Evolutionary conservation across 1,284 basidiomycete genomes (phyloP), one percentile per base, ranked within the genome.

Genomic region (Apiotrichum gracile): DNA sequence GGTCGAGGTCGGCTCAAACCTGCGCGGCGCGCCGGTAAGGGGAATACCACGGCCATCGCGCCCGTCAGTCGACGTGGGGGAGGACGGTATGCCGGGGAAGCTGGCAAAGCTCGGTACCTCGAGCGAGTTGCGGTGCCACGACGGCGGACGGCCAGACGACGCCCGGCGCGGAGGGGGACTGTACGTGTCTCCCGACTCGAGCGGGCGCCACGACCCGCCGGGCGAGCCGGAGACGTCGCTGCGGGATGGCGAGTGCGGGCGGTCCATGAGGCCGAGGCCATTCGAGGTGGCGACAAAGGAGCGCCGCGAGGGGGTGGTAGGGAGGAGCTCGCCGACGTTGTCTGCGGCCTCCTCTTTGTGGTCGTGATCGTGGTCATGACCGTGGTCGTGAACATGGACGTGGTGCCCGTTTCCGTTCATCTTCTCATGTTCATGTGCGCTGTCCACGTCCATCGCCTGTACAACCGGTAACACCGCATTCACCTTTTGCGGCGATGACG

Each of bases 1-100:
- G 27, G 58, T 42, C 24, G 66, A 63, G 0, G 67, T 66, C 9
- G 67, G 67, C n/a, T 67, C 67, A 50, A 68, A 67, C 10, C 13
- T 26, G 39, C 39, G 39, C 39, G 22, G 9, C 10, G 10, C 39
- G 22, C 39, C 22, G 38, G 17, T 17, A 9, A n/a, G n/a, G n/a
- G n/a, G n/a, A n/a, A n/a, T n/a, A n/a, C n/a, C n/a, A n/a, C n/a
- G n/a, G n/a, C 35, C 16, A 17, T n/a, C 35, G 35, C 35, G 17
- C 16, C 42, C 8, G n/a, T 21, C 58, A 3, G 45, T 12, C 12
- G 49, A 9, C 8, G 26, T 37, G 8, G 40, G 39, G 6, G 39
- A 26, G 5, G 48, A 2, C 17, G 48, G 24, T 2, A 25, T 8
- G 13, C 8, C 13, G 4, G 40, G 40, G 17, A 25, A 25, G 33